phyloP scores from a whole-genome alignment of 495 filamentous ascomycete species.

The Tirmania nivea region DNA sequence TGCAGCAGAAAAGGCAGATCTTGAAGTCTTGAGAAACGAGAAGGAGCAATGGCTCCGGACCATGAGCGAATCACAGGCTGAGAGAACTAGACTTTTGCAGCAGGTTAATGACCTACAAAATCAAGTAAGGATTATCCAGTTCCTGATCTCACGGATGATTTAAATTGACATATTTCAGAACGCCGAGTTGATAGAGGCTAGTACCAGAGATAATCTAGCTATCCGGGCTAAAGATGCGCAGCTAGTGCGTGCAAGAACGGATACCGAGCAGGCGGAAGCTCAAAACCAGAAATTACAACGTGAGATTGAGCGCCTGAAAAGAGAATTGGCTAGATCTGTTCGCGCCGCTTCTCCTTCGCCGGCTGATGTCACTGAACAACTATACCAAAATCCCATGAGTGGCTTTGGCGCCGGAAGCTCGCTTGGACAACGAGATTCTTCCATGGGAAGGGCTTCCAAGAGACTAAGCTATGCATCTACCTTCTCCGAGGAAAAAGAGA shows the following conservation, averaged over 20 bases:
- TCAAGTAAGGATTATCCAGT: constrained; percentile 22
- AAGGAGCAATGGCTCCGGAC: constrained; percentile 52
- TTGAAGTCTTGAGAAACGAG: constrained; percentile 67
- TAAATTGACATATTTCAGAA: constrained; percentile 36
- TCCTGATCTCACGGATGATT: constrained; percentile 13
- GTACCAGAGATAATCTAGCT: constrained; percentile 80
- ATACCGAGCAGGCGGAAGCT: constrained; percentile 72
- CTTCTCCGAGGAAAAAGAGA: constrained; percentile 70
- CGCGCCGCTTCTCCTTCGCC: constrained; percentile 24
- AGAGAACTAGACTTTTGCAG: constrained; percentile 36
- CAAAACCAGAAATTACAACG: constrained; percentile 59
- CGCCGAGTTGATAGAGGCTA: constrained; percentile 89
- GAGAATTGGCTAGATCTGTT: constrained; percentile 35
- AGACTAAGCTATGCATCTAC: constrained; percentile 49
- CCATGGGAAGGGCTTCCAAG: constrained; percentile 17
- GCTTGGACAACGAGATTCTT: constrained; percentile 7
- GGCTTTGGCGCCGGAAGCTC: constrained; percentile 5
- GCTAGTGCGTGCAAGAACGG: constrained; percentile 69
- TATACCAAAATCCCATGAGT: constrained; percentile 13
- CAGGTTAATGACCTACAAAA: constrained; percentile 51
- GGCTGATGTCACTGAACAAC: constrained; percentile 18
- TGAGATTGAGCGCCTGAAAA: constrained; percentile 83
- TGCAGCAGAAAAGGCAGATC: constrained; percentile 60
- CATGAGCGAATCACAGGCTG: constrained; percentile 45
- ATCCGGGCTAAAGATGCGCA: constrained; percentile 98